Conservation (phyloP, 2,329 filamentous ascomycete genomes). For the Myriosclerotinia scirpicola region DNA sequence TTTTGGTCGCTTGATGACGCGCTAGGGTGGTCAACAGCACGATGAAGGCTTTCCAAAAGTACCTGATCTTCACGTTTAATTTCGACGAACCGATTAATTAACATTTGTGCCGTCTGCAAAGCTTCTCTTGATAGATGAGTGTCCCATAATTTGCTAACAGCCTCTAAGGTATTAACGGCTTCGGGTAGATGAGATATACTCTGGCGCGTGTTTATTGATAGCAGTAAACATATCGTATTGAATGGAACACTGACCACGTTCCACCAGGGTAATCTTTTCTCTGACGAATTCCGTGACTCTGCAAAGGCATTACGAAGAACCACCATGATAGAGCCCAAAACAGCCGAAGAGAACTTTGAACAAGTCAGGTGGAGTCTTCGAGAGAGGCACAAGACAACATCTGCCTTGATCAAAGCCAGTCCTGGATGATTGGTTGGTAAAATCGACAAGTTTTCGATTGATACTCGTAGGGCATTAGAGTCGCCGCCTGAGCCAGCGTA, state of each 20-base stretch:
- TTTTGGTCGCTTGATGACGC: not conserved
- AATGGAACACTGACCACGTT: constrained; percentile 32
- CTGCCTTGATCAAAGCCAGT: constrained; percentile 28
- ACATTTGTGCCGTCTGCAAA: constrained; percentile 30
- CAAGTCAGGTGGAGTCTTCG: constrained; percentile 24
- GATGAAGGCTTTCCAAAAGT: constrained; percentile 29
- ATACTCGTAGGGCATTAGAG: not conserved
- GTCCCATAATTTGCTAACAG: constrained; percentile 25
- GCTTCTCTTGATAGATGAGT: constrained; percentile 32
- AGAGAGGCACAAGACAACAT: constrained; percentile 30
- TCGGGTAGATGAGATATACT: constrained; percentile 29
- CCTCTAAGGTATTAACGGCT: constrained; percentile 30
- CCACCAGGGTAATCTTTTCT: constrained; percentile 32
- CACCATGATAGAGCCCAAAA: constrained; percentile 21
- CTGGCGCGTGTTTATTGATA: constrained; percentile 29
- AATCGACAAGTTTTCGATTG: constrained; percentile 19
- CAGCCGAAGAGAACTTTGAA: constrained; percentile 15
- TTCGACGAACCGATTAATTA: constrained; percentile 30
- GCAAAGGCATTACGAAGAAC: constrained; percentile 30
- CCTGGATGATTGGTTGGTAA: constrained; percentile 9
- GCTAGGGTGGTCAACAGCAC: constrained; percentile 20
- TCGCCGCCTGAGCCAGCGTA: constrained; percentile 13
- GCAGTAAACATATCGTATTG: constrained; percentile 31
- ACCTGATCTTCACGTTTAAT: constrained; percentile 28
- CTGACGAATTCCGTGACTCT: constrained; percentile 25